Evolutionary conservation across 805 yeast genomes (phyloP), one percentile per base, ranked within the genome.

Genomic region (Yamadazyma tumulicola): DNA sequence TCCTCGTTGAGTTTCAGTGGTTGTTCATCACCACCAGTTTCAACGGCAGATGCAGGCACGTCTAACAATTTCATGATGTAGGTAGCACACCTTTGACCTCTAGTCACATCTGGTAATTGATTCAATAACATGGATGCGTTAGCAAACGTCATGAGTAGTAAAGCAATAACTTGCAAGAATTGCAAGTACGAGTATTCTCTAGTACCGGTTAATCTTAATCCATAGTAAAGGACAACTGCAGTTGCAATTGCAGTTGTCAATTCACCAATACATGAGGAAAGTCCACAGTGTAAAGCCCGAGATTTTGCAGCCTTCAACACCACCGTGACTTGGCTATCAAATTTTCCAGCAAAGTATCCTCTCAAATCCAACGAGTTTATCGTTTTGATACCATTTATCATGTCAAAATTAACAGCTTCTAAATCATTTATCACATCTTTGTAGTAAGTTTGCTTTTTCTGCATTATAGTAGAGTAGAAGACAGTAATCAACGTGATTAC

Each of bases 51-150:
- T 11, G 61, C 55, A 4, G 48, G 44, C 15, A 64, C 38, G 1
- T 54, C 49, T 18, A 72, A 38, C 2, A 82, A 47, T 14, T 59
- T 55, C 35, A 74, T 59, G 1, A 82, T 57, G 31, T 48, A 50
- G 2, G 74, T 67, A 0, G 81, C 86, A 7, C 85, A 86, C 47
- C 89, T 62, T 50, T 85, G 81, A 1, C 95, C 96, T 39, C 88
- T 74, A 14, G 82, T 74, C 3, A 88, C 71, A 40, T 81, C 85
- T 0, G 97, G 96, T n/a, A 89, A 61, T 38, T 80, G 77, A 11
- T 69, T 57, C 26, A 88, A 59, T 17, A 85, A 49, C 14, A 70
- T 63, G 4, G 79, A 71, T 12, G 91, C 75, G 10, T 79, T 75
- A 32, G 79, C 69, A 19, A 86, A 63, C 0, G 96, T 79, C 52